Conservation (phyloP, 169 alveolate genomes). For the Eimeria praecox region DNA sequence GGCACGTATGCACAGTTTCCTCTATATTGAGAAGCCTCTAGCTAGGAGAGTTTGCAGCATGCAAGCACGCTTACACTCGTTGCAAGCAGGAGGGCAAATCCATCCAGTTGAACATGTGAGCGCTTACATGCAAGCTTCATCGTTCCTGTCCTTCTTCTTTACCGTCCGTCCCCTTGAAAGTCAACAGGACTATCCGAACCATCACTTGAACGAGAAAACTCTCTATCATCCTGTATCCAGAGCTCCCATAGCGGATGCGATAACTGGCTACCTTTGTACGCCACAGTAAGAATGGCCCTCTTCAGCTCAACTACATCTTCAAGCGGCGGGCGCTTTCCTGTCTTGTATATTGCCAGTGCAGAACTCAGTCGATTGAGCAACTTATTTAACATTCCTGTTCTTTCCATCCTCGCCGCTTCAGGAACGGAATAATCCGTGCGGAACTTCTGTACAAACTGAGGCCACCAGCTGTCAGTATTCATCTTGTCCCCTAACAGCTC, state of each 20-base stretch:
- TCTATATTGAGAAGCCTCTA: too few relatives aligned
- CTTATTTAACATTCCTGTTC: not conserved
- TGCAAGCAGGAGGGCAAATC: too few relatives aligned
- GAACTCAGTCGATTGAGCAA: not conserved
- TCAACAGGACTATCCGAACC: not conserved
- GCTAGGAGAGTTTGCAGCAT: too few relatives aligned
- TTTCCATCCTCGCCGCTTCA: not conserved
- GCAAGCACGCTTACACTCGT: too few relatives aligned
- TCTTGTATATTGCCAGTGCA: not conserved
- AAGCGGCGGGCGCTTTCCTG: not conserved
- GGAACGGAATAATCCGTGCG: not conserved
- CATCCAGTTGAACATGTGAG: too few relatives aligned
- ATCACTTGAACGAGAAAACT: not conserved
- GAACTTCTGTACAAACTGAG: not conserved
- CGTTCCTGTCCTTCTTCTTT: too few relatives aligned
- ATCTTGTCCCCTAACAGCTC: constrained; percentile 29
- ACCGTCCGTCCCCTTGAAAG: too few relatives aligned
- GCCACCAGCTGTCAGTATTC: not conserved
- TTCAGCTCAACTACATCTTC: not conserved
- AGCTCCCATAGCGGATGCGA: not conserved
- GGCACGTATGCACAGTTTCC: too few relatives aligned
- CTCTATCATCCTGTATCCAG: not conserved
- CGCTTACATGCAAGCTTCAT: too few relatives aligned
- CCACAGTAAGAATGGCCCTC: not conserved
- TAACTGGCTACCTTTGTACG: not conserved